These are phyloP conservation scores for Cryphonectria radicalis DNA, from an alignment of 2,329 filamentous ascomycete genomes.

Conservation along the genomic window DNA sequence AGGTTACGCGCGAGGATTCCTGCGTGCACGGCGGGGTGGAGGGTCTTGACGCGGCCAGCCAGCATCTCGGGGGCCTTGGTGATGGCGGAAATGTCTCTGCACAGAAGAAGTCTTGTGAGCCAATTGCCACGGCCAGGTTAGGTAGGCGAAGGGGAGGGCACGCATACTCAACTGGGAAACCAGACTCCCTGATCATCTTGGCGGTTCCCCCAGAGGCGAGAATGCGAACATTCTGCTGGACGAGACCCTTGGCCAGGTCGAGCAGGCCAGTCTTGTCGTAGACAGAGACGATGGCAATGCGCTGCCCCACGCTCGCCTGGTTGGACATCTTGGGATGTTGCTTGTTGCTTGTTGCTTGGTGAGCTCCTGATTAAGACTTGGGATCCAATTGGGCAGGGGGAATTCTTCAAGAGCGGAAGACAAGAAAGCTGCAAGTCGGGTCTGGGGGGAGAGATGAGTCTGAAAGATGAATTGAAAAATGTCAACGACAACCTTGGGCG, in stretches of 20 bases:
- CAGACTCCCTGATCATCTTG: constrained; percentile 94
- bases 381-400: not conserved
- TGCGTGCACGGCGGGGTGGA: constrained; percentile 90
- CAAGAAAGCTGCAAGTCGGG: not conserved
- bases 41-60: constrained; percentile 82
- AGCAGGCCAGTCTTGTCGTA: constrained; percentile 97
- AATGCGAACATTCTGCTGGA: constrained; percentile 87
- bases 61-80: constrained; percentile 98
- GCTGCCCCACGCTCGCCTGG: constrained; percentile 46
- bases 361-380: not conserved
- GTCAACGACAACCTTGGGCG: constrained; percentile 4
- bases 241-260: constrained; percentile 88
- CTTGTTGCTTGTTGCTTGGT: not conserved
- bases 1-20: constrained; percentile 94
- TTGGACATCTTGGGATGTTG: constrained; percentile 15
- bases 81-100: constrained; percentile 93
- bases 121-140: not conserved
- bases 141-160: not conserved
- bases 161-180: constrained; percentile 85
- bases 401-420: not conserved
- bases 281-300: constrained; percentile 91
- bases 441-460: not conserved
- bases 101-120: constrained; percentile 23
- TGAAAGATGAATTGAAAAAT: not conserved
- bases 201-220: constrained; percentile 94